Evolutionary conservation across 805 yeast genomes (phyloP), one percentile per base, ranked within the genome.

Genomic region (Pichia kluyveri): DNA sequence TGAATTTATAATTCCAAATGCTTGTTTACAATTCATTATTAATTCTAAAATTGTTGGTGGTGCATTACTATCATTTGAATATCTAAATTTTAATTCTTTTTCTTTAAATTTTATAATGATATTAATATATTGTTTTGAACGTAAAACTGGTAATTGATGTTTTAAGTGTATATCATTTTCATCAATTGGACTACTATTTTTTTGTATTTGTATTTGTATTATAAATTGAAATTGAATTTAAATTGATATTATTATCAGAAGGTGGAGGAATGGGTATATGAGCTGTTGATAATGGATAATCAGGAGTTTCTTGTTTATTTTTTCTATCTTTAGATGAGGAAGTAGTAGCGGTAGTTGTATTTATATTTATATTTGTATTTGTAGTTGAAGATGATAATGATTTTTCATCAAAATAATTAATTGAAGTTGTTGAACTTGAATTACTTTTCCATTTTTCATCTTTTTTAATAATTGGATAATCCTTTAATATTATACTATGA

Each of bases 11-110:
- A 81, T 75, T n/a, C 76, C 74, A 62, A 90, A 90, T 26, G 90
- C 85, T 44, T 73, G 69, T 47, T 78, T 79, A 15, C 87, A 88
- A 60, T 88, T 89, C 48, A 84, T 86, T 12, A 88, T 56, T n/a
- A 90, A 66, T 63, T 90, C 98, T 30, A 73, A 58, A 38, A 82
- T 67, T 0, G 93, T 82, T 2, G 98, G 98, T 8, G 95, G 83
- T 0, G 95, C 83, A 41, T 83, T 77, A 53, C 79, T 77, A 42
- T 71, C 63, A 5, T 79, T 72, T 14, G 85, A 78, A 62, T 75
- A 90, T 4, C 78, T 74, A 58, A 90, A 83, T 41, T 80, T 76
- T 46, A 89, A 73, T 28, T 68, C 69, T 36, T 76, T 73, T 8
- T 75, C 68, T 14, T 77, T 72, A 58, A 77, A 85, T 49, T 69